Evolutionary conservation across 2,329 filamentous ascomycete genomes (phyloP).

Genomic region (Exophiala xenobiotica): DNA sequence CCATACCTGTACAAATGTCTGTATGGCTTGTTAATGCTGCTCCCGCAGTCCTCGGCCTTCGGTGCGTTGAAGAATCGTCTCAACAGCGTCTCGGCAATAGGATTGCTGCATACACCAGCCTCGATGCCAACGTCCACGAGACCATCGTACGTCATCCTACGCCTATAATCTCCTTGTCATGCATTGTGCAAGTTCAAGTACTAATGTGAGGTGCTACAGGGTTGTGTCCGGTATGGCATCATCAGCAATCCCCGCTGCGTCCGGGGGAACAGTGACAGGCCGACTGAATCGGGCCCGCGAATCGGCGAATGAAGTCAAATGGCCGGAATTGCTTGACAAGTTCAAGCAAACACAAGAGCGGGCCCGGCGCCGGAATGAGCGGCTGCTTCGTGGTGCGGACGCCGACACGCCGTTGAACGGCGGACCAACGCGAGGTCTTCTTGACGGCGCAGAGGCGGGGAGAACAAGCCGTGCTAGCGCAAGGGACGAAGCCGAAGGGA

Average conservation of each 20-base stretch:
- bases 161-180: background rate
- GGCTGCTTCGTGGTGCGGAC: slow-evolving; percentile 23
- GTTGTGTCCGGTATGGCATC: slow-evolving; percentile 23
- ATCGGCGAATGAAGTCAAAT: slow-evolving; percentile 64
- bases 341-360: slow-evolving; percentile 89
- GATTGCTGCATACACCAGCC: slow-evolving; percentile 81
- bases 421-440: slow-evolving; percentile 1
- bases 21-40: slow-evolving; percentile 93
- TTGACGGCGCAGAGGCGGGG: slow-evolving; percentile 10
- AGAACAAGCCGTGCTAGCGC: slow-evolving; percentile 21
- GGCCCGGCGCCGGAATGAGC: slow-evolving; percentile 52
- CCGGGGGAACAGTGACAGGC: slow-evolving; percentile 9
- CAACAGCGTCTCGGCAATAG: slow-evolving; percentile 96
- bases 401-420: slow-evolving; percentile 12
- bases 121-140: slow-evolving; percentile 32
- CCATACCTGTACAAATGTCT: slow-evolving; percentile 97
- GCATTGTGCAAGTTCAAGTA: background rate
- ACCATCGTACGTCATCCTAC: slow-evolving; percentile 20
- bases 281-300: slow-evolving; percentile 25
- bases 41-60: slow-evolving; percentile 97
- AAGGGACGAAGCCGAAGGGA: slow-evolving; percentile 11
- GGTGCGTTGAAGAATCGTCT: slow-evolving; percentile 93
- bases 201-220: slow-evolving; percentile 5
- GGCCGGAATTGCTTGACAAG: slow-evolving; percentile 90
- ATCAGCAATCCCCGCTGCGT: slow-evolving; percentile 6